These are phyloP conservation scores for Carallia pectinifolia DNA, from an alignment of 345 rosid species.

Conservation along the genomic window DNA sequence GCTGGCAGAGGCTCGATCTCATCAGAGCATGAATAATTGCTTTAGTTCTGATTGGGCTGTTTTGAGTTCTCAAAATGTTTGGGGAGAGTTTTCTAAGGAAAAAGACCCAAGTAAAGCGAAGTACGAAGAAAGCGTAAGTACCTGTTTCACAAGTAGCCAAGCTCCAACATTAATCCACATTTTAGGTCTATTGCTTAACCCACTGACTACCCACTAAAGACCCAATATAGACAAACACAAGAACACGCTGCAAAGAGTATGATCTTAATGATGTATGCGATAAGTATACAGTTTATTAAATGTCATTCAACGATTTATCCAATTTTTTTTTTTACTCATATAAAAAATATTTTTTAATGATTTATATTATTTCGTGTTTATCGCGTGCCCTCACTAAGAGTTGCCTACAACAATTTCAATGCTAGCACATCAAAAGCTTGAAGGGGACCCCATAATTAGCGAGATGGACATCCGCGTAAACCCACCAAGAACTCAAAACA, in stretches of 20 bases:
- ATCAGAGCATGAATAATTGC: constrained; percentile 15
- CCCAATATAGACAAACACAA: constrained; percentile 16
- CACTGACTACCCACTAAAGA: constrained; percentile 14
- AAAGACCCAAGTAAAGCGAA: constrained; percentile 1
- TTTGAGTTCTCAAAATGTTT: constrained; percentile 3
- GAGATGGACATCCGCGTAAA: constrained; percentile 13
- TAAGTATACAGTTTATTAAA: too few relatives aligned
- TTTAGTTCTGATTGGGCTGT: constrained; percentile 11
- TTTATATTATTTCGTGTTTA: too few relatives aligned
- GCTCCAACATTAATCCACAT: constrained; percentile 17
- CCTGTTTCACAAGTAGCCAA: constrained; percentile 23
- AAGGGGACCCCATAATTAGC: constrained; percentile 29
- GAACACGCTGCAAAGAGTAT: background rate
- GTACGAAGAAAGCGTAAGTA: constrained; percentile 19
- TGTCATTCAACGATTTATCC: too few relatives aligned
- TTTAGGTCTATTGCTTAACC: constrained; percentile 11
- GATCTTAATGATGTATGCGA: too few relatives aligned
- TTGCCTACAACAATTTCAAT: too few relatives aligned
- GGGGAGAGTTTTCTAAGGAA: constrained; percentile 9
- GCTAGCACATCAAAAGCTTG: constrained; percentile 10
- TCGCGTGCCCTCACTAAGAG: too few relatives aligned
- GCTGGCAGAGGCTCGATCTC: constrained; percentile 21
- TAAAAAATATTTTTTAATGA: too few relatives aligned
- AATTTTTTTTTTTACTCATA: too few relatives aligned
- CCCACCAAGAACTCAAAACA: constrained; percentile 8